Percentiles rank a stretch among this genome's conserved stretches.
Evolutionary conservation across 139 green algal species (phyloP).

Genomic region (Asterochloris erici): DNA sequence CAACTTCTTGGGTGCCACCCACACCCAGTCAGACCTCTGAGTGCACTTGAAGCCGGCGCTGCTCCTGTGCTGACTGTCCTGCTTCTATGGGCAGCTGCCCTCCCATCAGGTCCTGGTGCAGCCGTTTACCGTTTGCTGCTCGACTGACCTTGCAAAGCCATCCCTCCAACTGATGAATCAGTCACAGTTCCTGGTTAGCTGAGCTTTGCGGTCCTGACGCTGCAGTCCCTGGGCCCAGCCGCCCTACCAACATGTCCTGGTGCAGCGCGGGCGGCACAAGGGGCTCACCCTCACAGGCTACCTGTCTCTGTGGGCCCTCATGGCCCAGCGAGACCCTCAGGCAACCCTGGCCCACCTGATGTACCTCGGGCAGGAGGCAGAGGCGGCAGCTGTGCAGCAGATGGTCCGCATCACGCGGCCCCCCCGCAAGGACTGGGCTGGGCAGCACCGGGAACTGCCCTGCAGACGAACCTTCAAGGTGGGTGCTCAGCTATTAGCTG

Average conservation of each 20-base stretch:
- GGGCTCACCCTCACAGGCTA: constrained; percentile 52
- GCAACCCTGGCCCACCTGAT: constrained; percentile 61
- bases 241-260: constrained; percentile 34
- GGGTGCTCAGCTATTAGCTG: background rate
- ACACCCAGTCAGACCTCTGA: too few relatives aligned
- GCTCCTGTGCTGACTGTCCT: too few relatives aligned
- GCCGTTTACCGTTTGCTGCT: too few relatives aligned
- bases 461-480: background rate
- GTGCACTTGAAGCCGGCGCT: too few relatives aligned
- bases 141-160: too few relatives aligned
- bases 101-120: too few relatives aligned
- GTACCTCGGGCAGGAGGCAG: constrained; percentile 65
- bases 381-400: constrained; percentile 13
- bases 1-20: too few relatives aligned
- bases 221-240: constrained; percentile 31
- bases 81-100: too few relatives aligned
- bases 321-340: constrained; percentile 39
- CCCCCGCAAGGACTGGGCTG: too few relatives aligned
- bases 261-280: constrained; percentile 21
- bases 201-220: too few relatives aligned
- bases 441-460: background rate
- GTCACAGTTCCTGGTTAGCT: too few relatives aligned
- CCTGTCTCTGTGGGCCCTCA: constrained; percentile 51
- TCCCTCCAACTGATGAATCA: too few relatives aligned
- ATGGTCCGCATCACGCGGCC: background rate